Percentiles rank a stretch among this genome's conserved stretches.
Evolutionary conservation across 78 protist genomes (phyloP).

Genomic region (Monosiga brevicollis): DNA sequence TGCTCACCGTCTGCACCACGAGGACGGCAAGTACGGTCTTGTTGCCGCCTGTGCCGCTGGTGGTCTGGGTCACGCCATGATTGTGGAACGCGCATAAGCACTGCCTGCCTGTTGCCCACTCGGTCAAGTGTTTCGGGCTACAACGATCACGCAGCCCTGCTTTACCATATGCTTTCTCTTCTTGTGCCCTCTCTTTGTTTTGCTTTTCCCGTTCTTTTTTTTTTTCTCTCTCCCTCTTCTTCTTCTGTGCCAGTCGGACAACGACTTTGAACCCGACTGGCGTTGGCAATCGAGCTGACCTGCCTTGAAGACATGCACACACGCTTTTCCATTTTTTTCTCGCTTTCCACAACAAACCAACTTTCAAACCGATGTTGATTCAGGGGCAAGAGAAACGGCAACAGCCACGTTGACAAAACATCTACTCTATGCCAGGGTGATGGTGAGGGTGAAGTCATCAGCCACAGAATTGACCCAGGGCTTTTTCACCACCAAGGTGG

Average conservation of each 20-base stretch:
- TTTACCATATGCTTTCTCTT: neutral
- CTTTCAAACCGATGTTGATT: too few species aligned
- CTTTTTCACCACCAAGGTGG: neutral
- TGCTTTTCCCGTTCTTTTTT: too few species aligned
- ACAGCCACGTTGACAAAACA: neutral
- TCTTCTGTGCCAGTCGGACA: too few species aligned
- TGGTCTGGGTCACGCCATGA: conserved; percentile 27
- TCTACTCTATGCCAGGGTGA: neutral
- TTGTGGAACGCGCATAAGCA: conserved; percentile 14
- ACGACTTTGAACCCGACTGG: too few species aligned
- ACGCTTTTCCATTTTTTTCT: too few species aligned
- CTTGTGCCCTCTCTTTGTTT: too few species aligned
- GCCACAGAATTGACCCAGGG: neutral
- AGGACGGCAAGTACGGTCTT: conserved; percentile 16
- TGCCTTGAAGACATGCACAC: too few species aligned
- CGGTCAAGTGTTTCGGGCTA: conserved; percentile 10
- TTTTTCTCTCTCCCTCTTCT: too few species aligned
- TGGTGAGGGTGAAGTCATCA: conserved; percentile 1
- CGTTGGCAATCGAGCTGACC: too few species aligned
- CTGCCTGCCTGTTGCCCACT: neutral
- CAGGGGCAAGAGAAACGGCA: neutral
- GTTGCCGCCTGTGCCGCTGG: conserved; percentile 69
- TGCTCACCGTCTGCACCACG: conserved; percentile 24
- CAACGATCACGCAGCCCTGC: neutral
- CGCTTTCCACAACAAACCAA: too few species aligned